These are phyloP conservation scores for Zostera marina DNA, from an alignment of 116 monocot species.

Conservation along the genomic window DNA sequence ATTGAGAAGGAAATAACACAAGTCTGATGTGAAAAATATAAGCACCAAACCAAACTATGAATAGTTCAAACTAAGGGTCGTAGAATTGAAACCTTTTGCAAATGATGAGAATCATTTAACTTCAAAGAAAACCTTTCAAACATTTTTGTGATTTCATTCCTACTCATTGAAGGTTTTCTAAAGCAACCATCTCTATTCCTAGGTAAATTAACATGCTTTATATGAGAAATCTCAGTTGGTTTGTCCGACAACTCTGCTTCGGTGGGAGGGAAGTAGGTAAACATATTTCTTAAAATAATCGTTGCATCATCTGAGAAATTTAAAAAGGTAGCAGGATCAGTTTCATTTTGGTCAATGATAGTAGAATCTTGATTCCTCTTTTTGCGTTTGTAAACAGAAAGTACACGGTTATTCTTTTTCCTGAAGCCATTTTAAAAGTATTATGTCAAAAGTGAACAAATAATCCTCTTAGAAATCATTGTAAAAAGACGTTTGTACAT, in stretches of 20 bases:
- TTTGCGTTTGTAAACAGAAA: constrained; percentile 60
- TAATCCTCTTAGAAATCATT: not conserved
- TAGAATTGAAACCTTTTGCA: constrained; percentile 46
- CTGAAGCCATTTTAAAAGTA: constrained; percentile 11
- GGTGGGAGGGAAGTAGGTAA: constrained; percentile 56
- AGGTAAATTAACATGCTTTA: constrained; percentile 14
- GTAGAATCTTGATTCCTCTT: constrained; percentile 12
- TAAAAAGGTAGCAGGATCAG: constrained; percentile 21
- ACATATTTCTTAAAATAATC: constrained; percentile 45
- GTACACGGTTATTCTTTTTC: constrained; percentile 26
- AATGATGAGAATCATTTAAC: constrained; percentile 20
- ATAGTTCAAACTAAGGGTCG: not conserved
- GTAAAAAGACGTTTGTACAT: constrained; percentile 10
- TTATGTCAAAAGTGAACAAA: not conserved
- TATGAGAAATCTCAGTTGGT: constrained; percentile 3
- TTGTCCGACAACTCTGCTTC: constrained; percentile 36
- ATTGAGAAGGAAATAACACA: not conserved
- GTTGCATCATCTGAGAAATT: constrained; percentile 47
- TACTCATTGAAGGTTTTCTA: constrained; percentile 37
- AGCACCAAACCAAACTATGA: not conserved
- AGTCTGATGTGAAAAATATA: not conserved
- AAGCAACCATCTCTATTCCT: constrained; percentile 49
- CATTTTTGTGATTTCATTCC: constrained; percentile 48
- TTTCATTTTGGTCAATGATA: constrained; percentile 20
- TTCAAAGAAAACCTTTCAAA: constrained; percentile 32